A percentile compares a stretch with the other conserved stretches of the same genome.
Evolutionary conservation across 345 rosid genomes (phyloP).

Genomic region (Rhodamnia argentea): DNA sequence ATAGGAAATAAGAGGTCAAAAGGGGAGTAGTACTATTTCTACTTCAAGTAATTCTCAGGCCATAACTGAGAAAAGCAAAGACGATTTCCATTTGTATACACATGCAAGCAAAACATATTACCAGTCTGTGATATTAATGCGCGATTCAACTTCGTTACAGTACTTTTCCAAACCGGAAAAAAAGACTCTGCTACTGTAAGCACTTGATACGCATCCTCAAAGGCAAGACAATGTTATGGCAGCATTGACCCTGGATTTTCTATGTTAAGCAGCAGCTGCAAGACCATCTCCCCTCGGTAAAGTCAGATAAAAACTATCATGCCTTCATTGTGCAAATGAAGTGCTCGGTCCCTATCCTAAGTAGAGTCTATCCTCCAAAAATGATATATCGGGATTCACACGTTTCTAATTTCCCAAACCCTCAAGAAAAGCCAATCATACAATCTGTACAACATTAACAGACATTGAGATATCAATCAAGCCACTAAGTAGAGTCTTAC

Average conservation of each 20-base stretch:
- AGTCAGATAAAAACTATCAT: not conserved
- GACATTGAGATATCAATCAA: not conserved
- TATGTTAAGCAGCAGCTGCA: not conserved
- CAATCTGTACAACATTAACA: not conserved
- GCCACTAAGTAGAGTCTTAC: not conserved
- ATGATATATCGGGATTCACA: not conserved
- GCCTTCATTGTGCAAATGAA: not conserved
- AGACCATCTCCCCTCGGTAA: not conserved
- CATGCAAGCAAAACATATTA: not conserved
- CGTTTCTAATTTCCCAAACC: not conserved
- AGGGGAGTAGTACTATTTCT: not conserved
- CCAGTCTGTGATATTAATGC: not conserved
- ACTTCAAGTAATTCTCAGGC: not conserved
- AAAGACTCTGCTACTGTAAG: not conserved
- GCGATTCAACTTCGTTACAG: not conserved
- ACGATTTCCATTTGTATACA: not conserved
- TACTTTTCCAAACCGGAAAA: not conserved
- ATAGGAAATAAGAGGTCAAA: not conserved
- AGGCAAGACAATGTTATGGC: not conserved
- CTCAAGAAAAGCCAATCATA: not conserved
- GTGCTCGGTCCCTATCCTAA: not conserved
- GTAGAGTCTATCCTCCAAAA: not conserved
- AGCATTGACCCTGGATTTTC: not conserved
- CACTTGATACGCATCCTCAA: not conserved
- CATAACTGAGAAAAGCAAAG: not conserved